phyloP scores from a whole-genome alignment of 2,329 filamentous ascomycete species.

The Fusarium transvaalense region DNA sequence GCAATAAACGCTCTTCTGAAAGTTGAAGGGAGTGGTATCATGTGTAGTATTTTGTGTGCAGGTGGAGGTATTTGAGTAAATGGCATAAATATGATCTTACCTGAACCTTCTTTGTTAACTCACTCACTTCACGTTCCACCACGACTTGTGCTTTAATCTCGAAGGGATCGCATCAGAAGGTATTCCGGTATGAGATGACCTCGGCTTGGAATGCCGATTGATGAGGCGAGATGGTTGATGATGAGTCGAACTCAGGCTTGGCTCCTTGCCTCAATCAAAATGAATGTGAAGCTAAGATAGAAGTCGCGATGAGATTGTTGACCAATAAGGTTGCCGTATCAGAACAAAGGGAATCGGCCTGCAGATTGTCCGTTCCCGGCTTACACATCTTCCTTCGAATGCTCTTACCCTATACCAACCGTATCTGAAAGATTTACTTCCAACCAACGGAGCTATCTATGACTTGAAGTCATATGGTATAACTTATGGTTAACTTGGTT shows the following conservation, averaged over 20 bases:
- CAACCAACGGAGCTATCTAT: neutral
- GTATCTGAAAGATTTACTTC: neutral
- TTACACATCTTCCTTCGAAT: neutral
- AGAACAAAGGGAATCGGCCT: conserved; percentile 18
- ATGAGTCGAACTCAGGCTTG: conserved; percentile 35
- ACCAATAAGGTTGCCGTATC: conserved; percentile 39
- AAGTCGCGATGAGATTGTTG: conserved; percentile 39
- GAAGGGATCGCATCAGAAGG: neutral
- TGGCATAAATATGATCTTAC: conserved; percentile 25
- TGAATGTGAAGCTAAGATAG: conserved; percentile 38
- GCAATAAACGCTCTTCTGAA: neutral
- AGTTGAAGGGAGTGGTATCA: too few relatives aligned
- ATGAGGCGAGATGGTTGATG: conserved; percentile 12
- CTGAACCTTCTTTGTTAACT: conserved; percentile 27
- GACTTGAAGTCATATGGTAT: neutral
- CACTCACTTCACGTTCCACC: conserved; percentile 18
- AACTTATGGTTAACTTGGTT: neutral
- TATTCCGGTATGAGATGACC: conserved; percentile 4
- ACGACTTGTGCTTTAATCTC: neutral
- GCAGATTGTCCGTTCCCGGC: conserved; percentile 45
- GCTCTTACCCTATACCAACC: conserved; percentile 25
- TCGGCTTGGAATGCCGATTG: neutral
- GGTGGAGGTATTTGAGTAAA: conserved; percentile 6
- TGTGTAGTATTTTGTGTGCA: neutral
- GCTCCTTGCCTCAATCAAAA: conserved; percentile 23